Conservation (phyloP, 352 stramenopile genomes). For the Pythium coloratum region DNA sequence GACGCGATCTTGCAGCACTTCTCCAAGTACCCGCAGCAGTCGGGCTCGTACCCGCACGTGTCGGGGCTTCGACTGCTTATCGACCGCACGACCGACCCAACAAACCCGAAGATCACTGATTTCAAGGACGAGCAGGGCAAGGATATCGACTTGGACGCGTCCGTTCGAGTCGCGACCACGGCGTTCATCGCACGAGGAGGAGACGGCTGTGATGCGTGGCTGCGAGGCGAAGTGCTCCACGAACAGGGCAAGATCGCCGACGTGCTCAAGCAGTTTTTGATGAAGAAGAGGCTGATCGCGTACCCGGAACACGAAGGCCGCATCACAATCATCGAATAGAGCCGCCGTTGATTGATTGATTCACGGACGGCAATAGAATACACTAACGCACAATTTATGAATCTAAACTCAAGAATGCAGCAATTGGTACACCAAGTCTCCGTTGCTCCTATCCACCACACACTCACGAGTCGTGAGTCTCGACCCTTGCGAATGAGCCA, state of each 20-base stretch:
- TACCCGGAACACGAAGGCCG: slow-evolving; percentile 60
- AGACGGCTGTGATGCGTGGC: slow-evolving; percentile 78
- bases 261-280: slow-evolving; percentile 45
- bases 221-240: slow-evolving; percentile 52
- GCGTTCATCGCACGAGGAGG: slow-evolving; percentile 77
- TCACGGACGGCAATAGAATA: no score
- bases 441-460: no score
- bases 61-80: slow-evolving; percentile 59
- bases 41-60: slow-evolving; percentile 79
- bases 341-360: background rate
- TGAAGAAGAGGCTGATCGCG: slow-evolving; percentile 55
- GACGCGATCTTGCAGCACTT: slow-evolving; percentile 80
- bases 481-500: no score
- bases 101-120: slow-evolving; percentile 32
- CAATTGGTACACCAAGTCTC: no score
- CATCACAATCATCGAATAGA: slow-evolving; percentile 68
- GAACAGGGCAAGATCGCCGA: slow-evolving; percentile 50
- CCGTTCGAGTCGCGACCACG: slow-evolving; percentile 73
- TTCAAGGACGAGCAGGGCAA: slow-evolving; percentile 50
- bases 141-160: slow-evolving; percentile 48
- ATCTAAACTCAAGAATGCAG: no score
- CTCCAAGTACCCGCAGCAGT: slow-evolving; percentile 70
- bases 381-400: no score
- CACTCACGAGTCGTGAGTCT: no score
- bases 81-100: slow-evolving; percentile 24